A percentile compares a stretch with the other conserved stretches of the same genome.
These are phyloP conservation scores for Peniophora sp. DNA, from an alignment of 1,284 basidiomycete genomes.

Conservation along the genomic window DNA sequence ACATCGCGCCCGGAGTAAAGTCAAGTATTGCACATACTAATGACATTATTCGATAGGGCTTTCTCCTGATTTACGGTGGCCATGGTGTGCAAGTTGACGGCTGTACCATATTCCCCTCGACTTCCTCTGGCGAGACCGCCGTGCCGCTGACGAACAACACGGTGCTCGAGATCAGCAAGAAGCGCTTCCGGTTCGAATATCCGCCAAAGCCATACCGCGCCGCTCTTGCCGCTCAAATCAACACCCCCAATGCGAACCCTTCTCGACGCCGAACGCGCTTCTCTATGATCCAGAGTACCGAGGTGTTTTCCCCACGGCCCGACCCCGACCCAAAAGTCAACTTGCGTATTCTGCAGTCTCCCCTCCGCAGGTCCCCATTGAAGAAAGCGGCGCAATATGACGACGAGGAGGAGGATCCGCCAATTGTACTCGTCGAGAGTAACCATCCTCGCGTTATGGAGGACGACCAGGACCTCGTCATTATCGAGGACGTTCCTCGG, in stretches of 20 bases:
- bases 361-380: constrained; percentile 24
- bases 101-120: constrained; percentile 41
- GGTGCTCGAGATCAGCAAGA: constrained; percentile 57
- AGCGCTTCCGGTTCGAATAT: constrained; percentile 61
- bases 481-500: constrained; percentile 54
- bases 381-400: constrained; percentile 23
- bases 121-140: constrained; percentile 32
- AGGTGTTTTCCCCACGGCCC: constrained; percentile 62
- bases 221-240: constrained; percentile 31
- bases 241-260: constrained; percentile 28
- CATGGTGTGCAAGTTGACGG: constrained; percentile 54
- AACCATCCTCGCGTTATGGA: constrained; percentile 58
- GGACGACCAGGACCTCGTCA: constrained; percentile 62
- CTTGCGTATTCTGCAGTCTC: constrained; percentile 50
- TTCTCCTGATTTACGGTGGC: constrained; percentile 50
- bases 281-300: constrained; percentile 66
- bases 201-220: constrained; percentile 66
- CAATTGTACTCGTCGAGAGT: constrained; percentile 59
- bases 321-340: constrained; percentile 53
- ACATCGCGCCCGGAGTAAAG: no score
- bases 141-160: constrained; percentile 58
- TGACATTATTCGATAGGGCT: constrained; percentile 37
- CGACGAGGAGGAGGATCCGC: constrained; percentile 27
- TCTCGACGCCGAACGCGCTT: constrained; percentile 44
- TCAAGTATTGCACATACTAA: no score